These are phyloP conservation scores for Diaporthe citrichinensis DNA, from an alignment of 2,329 filamentous ascomycete genomes.

Conservation along the genomic window DNA sequence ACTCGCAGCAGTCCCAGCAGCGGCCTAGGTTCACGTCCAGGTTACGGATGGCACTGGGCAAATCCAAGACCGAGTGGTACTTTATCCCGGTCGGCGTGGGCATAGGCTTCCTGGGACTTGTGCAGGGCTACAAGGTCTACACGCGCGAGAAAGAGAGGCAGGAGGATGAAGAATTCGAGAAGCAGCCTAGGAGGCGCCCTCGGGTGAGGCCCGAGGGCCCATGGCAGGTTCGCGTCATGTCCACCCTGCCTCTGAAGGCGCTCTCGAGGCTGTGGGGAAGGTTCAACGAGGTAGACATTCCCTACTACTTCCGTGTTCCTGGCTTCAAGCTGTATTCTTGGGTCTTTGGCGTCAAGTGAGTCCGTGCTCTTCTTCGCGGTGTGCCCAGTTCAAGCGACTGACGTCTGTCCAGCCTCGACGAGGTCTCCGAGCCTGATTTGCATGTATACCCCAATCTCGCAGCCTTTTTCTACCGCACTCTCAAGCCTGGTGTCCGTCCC, in stretches of 20 bases:
- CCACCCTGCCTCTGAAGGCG: slow-evolving; percentile 90
- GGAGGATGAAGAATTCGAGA: slow-evolving; percentile 59
- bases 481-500: slow-evolving; percentile 90
- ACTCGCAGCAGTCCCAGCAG: slow-evolving; percentile 60
- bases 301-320: slow-evolving; percentile 88
- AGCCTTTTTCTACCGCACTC: slow-evolving; percentile 94
- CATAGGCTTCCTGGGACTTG: slow-evolving; percentile 84
- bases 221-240: slow-evolving; percentile 96
- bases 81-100: slow-evolving; percentile 90
- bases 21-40: slow-evolving; percentile 66
- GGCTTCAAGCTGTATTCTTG: slow-evolving; percentile 94
- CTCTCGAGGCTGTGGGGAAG: slow-evolving; percentile 90
- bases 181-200: slow-evolving; percentile 64
- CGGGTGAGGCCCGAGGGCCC: slow-evolving; percentile 86
- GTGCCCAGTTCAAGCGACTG: slow-evolving; percentile 42
- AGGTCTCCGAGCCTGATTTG: slow-evolving; percentile 90
- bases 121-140: slow-evolving; percentile 86
- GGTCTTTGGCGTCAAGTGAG: slow-evolving; percentile 87
- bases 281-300: slow-evolving; percentile 91
- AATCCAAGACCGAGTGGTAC: slow-evolving; percentile 83
- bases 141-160: slow-evolving; percentile 67
- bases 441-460: slow-evolving; percentile 93
- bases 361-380: slow-evolving; percentile 12
- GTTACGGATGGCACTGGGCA: slow-evolving; percentile 63
- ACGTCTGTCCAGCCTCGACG: slow-evolving; percentile 74